Evolutionary conservation across 345 rosid genomes (phyloP).

Genomic region (Arabis hirsuta): DNA sequence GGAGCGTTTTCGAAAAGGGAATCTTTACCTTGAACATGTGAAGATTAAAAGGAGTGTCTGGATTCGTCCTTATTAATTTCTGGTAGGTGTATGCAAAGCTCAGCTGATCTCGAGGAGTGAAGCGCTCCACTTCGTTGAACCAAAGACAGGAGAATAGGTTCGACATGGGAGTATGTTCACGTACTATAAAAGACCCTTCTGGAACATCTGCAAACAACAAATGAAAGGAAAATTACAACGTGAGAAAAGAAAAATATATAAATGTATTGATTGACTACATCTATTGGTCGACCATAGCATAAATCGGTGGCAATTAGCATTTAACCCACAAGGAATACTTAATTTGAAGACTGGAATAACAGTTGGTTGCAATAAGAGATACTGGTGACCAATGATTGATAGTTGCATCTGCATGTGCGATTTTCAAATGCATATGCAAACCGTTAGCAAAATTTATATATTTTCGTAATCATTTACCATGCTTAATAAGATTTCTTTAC

Average conservation of each 20-base stretch:
- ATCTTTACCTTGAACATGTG: constrained; percentile 92
- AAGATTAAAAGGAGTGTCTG: constrained; percentile 73
- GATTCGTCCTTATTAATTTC: constrained; percentile 81
- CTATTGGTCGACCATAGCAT: background rate
- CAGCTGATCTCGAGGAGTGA: constrained; percentile 97
- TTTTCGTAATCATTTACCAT: background rate
- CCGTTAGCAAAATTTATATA: background rate
- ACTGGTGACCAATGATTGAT: no score
- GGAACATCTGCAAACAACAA: constrained; percentile 77
- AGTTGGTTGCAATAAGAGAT: background rate
- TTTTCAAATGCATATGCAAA: background rate
- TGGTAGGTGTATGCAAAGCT: constrained; percentile 89
- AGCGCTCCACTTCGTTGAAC: constrained; percentile 97
- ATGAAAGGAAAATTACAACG: constrained; percentile 4
- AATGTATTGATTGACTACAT: background rate
- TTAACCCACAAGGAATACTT: background rate
- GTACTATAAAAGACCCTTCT: constrained; percentile 91
- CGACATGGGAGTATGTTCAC: constrained; percentile 98
- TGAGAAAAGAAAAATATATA: background rate
- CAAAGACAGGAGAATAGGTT: constrained; percentile 97
- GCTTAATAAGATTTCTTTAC: background rate
- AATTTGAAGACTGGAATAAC: constrained; percentile 1
- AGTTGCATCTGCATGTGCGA: background rate
- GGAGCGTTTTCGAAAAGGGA: background rate
- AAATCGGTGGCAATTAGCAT: background rate